Evolutionary conservation across 2,329 filamentous ascomycete genomes (phyloP), one percentile per base, ranked within the genome.

Genomic region (Endoconidiophora laricicola): DNA sequence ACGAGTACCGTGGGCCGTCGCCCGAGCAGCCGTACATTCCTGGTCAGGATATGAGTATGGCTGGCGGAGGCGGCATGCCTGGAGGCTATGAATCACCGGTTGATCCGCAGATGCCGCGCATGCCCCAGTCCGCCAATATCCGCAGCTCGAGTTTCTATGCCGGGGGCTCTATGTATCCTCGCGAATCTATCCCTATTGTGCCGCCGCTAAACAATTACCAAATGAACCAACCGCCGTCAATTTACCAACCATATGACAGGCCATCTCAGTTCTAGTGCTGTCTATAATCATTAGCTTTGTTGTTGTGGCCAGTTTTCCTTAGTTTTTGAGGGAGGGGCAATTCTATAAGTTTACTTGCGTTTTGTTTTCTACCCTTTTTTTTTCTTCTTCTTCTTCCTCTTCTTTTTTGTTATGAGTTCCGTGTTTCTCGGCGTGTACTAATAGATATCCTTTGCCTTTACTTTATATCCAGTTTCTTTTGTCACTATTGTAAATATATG

Each of bases 181-280:
- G 46, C 6, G 46, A 48, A 23, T 42, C 38, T 16, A 48, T 48
- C 24, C 46, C 46, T 18, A 48, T 48, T 37, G 46, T 26, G 26
- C 46, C 46, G 40, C 46, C 46, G 20, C 33, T 33, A 29, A 29
- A 45, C 20, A 18, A 33, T 6, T 33, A 33, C 29, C 29, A 16
- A 40, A 40, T 40, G 38, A 16, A 16, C 20, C 38, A 40, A 22
- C 38, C n/a, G 20, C 38, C 38, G 38, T 22, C 38, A 40, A 40
- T 24, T 29, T 45, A 24, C 10, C 16, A 45, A 45, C 16, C 26
- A 10, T 26, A 33, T 37, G 24, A 24, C 10, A 45, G 24, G 20
- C 41, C 12, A 24, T 23, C 20, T 4, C 12, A 18, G 20, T 23
- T 24, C 5, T 43, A 14, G 24, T 14, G 12, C 14, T 24, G 24